These are phyloP conservation scores for Graphilbum sp. DNA, from an alignment of 2,329 filamentous ascomycete species.

Conservation along the genomic window DNA sequence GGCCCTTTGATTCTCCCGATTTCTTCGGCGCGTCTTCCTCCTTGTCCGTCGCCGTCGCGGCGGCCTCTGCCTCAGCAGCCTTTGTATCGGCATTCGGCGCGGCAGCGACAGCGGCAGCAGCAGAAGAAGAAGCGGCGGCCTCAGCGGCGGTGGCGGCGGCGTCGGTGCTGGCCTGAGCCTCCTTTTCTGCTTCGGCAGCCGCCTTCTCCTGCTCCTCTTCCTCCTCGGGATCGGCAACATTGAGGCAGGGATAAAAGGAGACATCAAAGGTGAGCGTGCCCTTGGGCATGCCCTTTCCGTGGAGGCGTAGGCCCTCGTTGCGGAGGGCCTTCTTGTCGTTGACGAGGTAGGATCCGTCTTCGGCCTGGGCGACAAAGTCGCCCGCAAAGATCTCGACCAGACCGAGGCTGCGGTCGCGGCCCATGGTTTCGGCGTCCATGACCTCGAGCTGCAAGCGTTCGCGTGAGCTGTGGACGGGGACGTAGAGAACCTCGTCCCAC, in stretches of 20 bases:
- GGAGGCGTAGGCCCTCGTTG: slow-evolving; percentile 54
- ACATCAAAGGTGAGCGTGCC: slow-evolving; percentile 69
- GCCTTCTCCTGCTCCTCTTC: slow-evolving; percentile 43
- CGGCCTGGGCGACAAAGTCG: slow-evolving; percentile 65
- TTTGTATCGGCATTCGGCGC: slow-evolving; percentile 6
- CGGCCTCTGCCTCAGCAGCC: neutral
- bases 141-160: slow-evolving; percentile 9
- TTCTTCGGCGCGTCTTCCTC: slow-evolving; percentile 21
- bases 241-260: slow-evolving; percentile 79
- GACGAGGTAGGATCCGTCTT: slow-evolving; percentile 64
- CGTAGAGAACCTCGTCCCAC: slow-evolving; percentile 90
- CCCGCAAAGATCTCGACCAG: slow-evolving; percentile 58
- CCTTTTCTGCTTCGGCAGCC: slow-evolving; percentile 18
- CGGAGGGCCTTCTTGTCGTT: slow-evolving; percentile 58
- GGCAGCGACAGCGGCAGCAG: slow-evolving; percentile 21
- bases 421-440: slow-evolving; percentile 89
- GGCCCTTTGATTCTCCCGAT: slow-evolving; percentile 21
- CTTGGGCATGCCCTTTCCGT: slow-evolving; percentile 58
- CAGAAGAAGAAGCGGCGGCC: neutral
- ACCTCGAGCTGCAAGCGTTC: slow-evolving; percentile 83
- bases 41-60: slow-evolving; percentile 3
- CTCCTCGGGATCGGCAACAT: slow-evolving; percentile 77
- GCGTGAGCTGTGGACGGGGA: slow-evolving; percentile 70
- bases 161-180: slow-evolving; percentile 1
- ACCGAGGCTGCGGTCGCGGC: slow-evolving; percentile 79